Evolutionary conservation across 768 basidiomycete species (phyloP), one percentile per base, ranked within the genome.

Genomic region (Tricholoma hemisulphureum): DNA sequence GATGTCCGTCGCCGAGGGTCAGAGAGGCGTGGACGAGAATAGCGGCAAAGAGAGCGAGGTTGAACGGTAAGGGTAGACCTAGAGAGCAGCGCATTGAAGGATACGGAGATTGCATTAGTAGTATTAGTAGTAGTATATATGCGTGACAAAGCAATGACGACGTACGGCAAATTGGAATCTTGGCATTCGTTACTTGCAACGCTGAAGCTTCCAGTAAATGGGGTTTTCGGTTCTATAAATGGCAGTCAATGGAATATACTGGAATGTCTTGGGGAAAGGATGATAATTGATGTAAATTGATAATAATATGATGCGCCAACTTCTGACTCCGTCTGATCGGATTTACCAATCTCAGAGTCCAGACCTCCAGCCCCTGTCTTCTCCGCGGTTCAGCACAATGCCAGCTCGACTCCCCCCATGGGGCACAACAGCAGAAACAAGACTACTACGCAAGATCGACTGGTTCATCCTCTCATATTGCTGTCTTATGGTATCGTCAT

Each of bases 381-480:
- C n/a, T n/a, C n/a, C n/a, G n/a, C n/a, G n/a, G n/a, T n/a, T n/a
- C n/a, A n/a, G n/a, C n/a, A n/a, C n/a, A n/a, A n/a, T n/a, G n/a
- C 52, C 13, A 9, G 52, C 39, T 13, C 61, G 65, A 53, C 35
- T 26, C 32, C 60, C 62, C 32, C 55, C 65, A 31, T 63, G 65
- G 65, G 63, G 63, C 53, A 59, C 53, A 43, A 58, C 28, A 31
- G 58, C 64, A 56, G 86, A 88, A 72, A 67, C 73, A 28, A 77
- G 58, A 18, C 75, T 89, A 29, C 69, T 89, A 23, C 63, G 81
- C 61, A 89, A 89, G 61, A 73, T 83, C 21, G 82, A 90, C 68
- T 83, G 79, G 75, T 86, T 87, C 65, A 86, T 89, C 50, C 67
- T 89, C 37, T 86, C 85, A 8, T 88, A 87, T 65, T 84, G 85